These are phyloP conservation scores for Ormosia semicastrata DNA, from an alignment of 306 rosid genomes.

Conservation along the genomic window DNA sequence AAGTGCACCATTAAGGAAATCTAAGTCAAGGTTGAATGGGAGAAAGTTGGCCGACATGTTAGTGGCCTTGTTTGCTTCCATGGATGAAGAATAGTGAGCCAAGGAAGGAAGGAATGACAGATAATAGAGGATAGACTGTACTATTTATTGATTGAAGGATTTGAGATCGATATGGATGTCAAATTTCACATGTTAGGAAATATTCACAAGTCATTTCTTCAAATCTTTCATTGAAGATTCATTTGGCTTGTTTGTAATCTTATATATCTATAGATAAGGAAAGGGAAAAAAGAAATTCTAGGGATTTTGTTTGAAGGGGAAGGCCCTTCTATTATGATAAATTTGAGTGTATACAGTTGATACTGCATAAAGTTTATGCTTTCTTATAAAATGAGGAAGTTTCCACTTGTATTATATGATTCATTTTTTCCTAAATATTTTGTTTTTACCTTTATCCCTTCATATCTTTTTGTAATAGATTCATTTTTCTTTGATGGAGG, in stretches of 20 bases:
- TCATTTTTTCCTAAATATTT: neutral
- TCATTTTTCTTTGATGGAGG: no score
- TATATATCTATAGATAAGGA: conserved; percentile 26
- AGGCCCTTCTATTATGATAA: conserved; percentile 23
- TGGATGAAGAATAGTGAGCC: conserved; percentile 30
- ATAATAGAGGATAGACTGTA: neutral
- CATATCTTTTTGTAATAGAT: no score
- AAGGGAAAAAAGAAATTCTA: neutral
- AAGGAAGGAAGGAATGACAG: neutral
- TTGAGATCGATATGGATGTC: conserved; percentile 21
- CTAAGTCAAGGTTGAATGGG: conserved; percentile 18
- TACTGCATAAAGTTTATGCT: no score
- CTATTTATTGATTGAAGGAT: conserved; percentile 18
- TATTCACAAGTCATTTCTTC: conserved; percentile 47
- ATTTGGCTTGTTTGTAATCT: conserved; percentile 29
- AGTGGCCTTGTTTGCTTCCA: conserved; percentile 37
- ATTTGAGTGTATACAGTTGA: no score
- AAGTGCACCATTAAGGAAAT: conserved; percentile 43
- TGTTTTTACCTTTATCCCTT: no score
- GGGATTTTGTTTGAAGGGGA: conserved; percentile 32
- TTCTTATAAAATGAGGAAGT: no score
- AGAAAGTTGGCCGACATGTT: conserved; percentile 45
- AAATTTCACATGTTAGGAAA: conserved; percentile 31
- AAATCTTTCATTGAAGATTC: conserved; percentile 55
- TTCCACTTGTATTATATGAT: no score